Base-by-base conservation (phyloP, 352 stramenopile genomes). In the Globisporangium perplexum region DNA sequence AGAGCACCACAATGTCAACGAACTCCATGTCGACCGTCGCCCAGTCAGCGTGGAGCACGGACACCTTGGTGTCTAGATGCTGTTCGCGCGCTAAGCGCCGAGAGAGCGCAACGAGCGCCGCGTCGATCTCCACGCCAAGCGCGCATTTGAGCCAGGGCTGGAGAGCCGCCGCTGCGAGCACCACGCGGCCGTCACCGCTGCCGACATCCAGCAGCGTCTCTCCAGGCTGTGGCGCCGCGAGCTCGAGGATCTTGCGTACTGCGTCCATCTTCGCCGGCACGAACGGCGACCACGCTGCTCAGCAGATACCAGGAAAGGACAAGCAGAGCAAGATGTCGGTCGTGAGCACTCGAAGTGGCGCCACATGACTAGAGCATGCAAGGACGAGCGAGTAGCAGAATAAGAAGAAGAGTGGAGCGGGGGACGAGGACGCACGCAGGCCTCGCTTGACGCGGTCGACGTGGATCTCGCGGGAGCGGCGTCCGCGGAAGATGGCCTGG, bases 191-290 rank as follows among this genome's bases (percentile, higher is more conserved):
- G 39, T 89, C 78, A 39, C 78, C 78, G 47, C 75, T 84, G 44
- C 78, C 78, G 50, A 89, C 71, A 49, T 89, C 78, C 18, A 87
- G 54, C 26, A 89, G 50, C 15, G 67, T 80, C 41, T 89, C 73
- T 3, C 52, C 60, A 24, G 57, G 53, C 18, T 72, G 63, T n/a
- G 82, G 55, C 20, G 43, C 54, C 4, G 67, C 72, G 22, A 86
- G 53, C 22, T 50, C 43, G 14, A 88, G 58, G 62, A 89, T 86
- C 53, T 60, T 72, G 39, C 60, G 38, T 3, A 84, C 75, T 1
- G 78, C 78, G 33, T 87, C 71, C 28, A 71, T 62, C 49, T 82
- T 82, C 38, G 71, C 75, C 4, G 78, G 78, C 22, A 87, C 71
- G 38, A 86, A 89, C 8, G 78, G 78, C 24, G 78, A 86, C 75